Evolutionary conservation across 495 filamentous ascomycete genomes (phyloP), one percentile per base, ranked within the genome.

Genomic region (Aspergillus cavernicola): DNA sequence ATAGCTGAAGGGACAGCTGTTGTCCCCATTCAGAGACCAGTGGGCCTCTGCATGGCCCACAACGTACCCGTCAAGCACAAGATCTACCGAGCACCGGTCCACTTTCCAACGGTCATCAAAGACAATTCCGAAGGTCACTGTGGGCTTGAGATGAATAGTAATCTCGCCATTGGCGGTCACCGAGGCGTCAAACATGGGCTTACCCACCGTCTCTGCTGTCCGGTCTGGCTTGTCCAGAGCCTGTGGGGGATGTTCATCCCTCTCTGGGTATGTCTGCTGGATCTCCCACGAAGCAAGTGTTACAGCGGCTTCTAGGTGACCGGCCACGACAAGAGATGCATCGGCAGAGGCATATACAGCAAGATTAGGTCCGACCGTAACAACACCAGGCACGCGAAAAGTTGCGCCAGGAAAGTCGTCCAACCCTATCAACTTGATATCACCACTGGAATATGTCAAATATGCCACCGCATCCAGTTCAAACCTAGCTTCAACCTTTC

Each of bases 311-410:
- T 59, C 59, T 0, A 62, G 22, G 18, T 59, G 41, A n/a, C 49
- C 60, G 20, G 51, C 32, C 13, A 66, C 19, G 8, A 49, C 49
- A 18, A 63, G 10, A 0, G 20, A 29, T 11, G 48, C 58, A 13
- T 71, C 51, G 8, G 67, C 23, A 1, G 40, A 36, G 6, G 55
- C 67, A 19, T 56, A 33, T 13, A 74, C 19, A 9, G 52, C 58
- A 37, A 72, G 46, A 10, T 66, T 49, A 4, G 70, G 69, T 4
- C 69, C 69, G n/a, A 74, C 53, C 2, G 65, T 70, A 0, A 62
- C 56, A 22, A 74, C 60, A 0, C 66, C 66, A 0, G 69, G 71
- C 7, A 74, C 62, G 6, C 32, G 20, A 50, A 74, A 66, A 6
- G 55, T 57, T 0, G 66, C 68, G 18, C 59, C 58, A 28, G 61